Evolutionary conservation across 192 early-diverging fungal genomes (phyloP).

Genomic region (Physocladia obscura): DNA sequence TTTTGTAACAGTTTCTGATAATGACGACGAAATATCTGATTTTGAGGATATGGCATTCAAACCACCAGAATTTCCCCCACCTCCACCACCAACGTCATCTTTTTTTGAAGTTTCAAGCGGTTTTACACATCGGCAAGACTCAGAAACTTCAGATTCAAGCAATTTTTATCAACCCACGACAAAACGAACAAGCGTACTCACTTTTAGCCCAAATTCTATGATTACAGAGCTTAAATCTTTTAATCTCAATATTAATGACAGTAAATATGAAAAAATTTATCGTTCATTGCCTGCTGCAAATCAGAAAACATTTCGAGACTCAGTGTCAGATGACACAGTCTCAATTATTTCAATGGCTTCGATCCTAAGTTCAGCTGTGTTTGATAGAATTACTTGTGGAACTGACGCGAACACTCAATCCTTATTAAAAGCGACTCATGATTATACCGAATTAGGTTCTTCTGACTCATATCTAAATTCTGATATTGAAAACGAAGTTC

Average conservation of each 20-base stretch:
- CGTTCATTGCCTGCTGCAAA: too few relatives aligned
- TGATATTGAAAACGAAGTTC: neutral
- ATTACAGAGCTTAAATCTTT: too few relatives aligned
- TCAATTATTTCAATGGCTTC: too few relatives aligned
- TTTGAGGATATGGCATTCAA: neutral
- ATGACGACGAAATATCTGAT: neutral
- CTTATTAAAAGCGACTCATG: neutral
- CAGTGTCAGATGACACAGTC: too few relatives aligned
- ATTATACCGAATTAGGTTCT: neutral
- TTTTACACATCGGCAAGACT: neutral
- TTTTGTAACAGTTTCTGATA: neutral
- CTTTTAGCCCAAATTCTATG: too few relatives aligned
- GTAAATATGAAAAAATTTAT: too few relatives aligned
- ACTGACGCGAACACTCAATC: too few relatives aligned
- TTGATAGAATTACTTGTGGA: too few relatives aligned
- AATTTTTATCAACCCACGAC: neutral
- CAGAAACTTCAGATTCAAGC: neutral
- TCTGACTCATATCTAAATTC: neutral
- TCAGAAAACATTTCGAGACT: too few relatives aligned
- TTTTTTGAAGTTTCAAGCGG: neutral
- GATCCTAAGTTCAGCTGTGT: too few relatives aligned
- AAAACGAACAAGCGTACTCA: too few relatives aligned
- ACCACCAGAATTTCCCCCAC: neutral
- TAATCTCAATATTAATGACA: too few relatives aligned
- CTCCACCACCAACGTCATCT: conserved; percentile 5